phyloP scores from a whole-genome alignment of 108 stramenopile genomes.

The Epithemia pelagica region DNA sequence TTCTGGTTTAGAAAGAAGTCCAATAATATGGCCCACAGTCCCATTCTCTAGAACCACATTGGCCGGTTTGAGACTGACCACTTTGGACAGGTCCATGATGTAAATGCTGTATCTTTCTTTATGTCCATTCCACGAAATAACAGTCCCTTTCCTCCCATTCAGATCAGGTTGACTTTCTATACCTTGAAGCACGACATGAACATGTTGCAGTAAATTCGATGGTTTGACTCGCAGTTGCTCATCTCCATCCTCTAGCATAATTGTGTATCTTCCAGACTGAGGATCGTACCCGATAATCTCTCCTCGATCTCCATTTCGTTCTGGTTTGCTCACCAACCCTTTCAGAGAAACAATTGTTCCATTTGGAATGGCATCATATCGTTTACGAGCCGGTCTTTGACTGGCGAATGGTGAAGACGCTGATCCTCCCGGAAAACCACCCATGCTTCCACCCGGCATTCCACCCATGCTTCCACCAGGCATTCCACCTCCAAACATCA shows the following conservation, averaged over 20 bases:
- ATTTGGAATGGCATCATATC: slow-evolving; percentile 69
- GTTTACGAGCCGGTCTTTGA: slow-evolving; percentile 29
- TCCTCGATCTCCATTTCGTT: slow-evolving; percentile 79
- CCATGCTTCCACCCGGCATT: slow-evolving; percentile 25
- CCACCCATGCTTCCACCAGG: slow-evolving; percentile 35
- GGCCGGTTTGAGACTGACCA: slow-evolving; percentile 61
- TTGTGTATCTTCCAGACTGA: slow-evolving; percentile 54
- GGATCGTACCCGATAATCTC: slow-evolving; percentile 62
- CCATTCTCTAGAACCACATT: slow-evolving; percentile 74
- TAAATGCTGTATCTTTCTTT: slow-evolving; percentile 79
- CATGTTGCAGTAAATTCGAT: slow-evolving; percentile 72
- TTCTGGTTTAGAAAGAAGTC: slow-evolving; percentile 69
- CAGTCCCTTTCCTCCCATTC: slow-evolving; percentile 69
- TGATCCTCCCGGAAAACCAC: slow-evolving; percentile 34
- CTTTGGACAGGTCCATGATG: slow-evolving; percentile 52
- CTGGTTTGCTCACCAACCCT: slow-evolving; percentile 57
- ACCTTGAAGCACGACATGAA: slow-evolving; percentile 71
- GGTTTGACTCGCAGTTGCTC: slow-evolving; percentile 79
- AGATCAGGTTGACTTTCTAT: slow-evolving; percentile 71
- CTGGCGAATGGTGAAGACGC: slow-evolving; percentile 5
- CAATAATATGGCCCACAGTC: slow-evolving; percentile 61
- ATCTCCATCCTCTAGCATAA: slow-evolving; percentile 73
- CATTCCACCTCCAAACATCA: slow-evolving; percentile 42
- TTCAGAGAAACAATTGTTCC: slow-evolving; percentile 81
- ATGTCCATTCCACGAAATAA: slow-evolving; percentile 69